Evolutionary conservation across 2,329 filamentous ascomycete species (phyloP).

Genomic region (Penicillium sp.): DNA sequence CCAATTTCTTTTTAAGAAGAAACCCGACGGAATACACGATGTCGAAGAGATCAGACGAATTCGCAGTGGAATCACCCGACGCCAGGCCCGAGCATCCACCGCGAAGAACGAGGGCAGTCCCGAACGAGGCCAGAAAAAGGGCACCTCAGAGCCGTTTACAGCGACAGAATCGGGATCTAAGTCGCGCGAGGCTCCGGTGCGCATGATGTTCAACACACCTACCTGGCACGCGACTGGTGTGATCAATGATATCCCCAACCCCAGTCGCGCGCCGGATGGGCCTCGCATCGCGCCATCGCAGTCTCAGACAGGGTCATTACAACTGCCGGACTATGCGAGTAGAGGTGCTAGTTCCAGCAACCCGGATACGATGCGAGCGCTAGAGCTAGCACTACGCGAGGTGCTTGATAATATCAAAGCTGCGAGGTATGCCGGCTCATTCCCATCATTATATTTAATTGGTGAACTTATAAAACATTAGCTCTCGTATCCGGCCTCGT

Average conservation of each 20-base stretch:
- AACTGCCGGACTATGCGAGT: slow-evolving; percentile 55
- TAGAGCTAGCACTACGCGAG: slow-evolving; percentile 81
- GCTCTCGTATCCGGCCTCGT: slow-evolving; percentile 44
- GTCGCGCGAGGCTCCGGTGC: slow-evolving; percentile 37
- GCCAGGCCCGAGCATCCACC: slow-evolving; percentile 70
- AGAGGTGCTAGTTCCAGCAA: slow-evolving; percentile 64
- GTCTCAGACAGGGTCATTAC: slow-evolving; percentile 30
- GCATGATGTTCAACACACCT: slow-evolving; percentile 58
- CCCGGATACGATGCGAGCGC: slow-evolving; percentile 77
- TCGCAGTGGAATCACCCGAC: slow-evolving; percentile 78
- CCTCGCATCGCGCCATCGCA: slow-evolving; percentile 35
- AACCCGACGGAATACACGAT: slow-evolving; percentile 88
- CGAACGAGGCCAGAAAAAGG: slow-evolving; percentile 54
- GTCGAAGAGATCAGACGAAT: slow-evolving; percentile 84
- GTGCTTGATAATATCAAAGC: slow-evolving; percentile 77
- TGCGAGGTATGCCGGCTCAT: slow-evolving; percentile 63
- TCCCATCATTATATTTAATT: neutral
- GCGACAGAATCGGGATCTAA: slow-evolving; percentile 37
- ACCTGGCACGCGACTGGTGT: slow-evolving; percentile 76
- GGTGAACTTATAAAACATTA: slow-evolving; percentile 25
- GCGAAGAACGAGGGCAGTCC: slow-evolving; percentile 58
- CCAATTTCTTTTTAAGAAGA: slow-evolving; percentile 89
- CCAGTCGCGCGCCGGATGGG: slow-evolving; percentile 45
- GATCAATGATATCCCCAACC: slow-evolving; percentile 68
- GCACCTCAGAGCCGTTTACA: slow-evolving; percentile 32